Base-by-base conservation (phyloP, 805 yeast species). In the Komagataella pseudopastoris region DNA sequence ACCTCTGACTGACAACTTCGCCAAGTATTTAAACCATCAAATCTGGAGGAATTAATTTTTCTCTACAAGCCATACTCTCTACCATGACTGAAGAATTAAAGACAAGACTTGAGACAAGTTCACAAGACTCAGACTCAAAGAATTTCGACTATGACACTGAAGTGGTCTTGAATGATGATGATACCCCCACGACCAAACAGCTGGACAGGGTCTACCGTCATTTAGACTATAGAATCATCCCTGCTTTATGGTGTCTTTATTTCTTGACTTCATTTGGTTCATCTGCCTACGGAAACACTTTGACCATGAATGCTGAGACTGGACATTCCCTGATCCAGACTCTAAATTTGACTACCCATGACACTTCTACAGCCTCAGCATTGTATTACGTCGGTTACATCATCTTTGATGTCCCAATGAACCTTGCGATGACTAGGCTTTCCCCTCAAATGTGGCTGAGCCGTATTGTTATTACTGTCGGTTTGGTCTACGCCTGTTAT, bases 361-460 rank as follows among this genome's bases (percentile, higher is more conserved):
- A 85, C 55, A 74, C 76, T 0, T 78, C 90, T 2, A 77, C 83
- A 1, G 95, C 95, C 2, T 80, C 85, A 18, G 93, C 96, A 0
- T 71, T 88, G 46, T 83, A 84, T 69, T 86, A 79, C 59, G 95
- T 88, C 16, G 96, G 90, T 4, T 86, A 78, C 63, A 86, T 88
- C 56, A 69, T 88, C 46, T 88, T 88, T 61, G 96, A 88, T 64
- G 81, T 88, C 43, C 96, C 96, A 39, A 86, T 86, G 90, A 88
- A 88, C 65, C 71, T 88, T 58, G 68, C 79, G 50, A 86, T 88
- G 95, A 87, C 95, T n/a, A 71, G 73, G 51, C 75, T 86, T 6
- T 81, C 89, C 22, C 95, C 96, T 2, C 93, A 88, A 58, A 76
- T 84, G 1, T 88, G 96, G 96, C 68, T 88, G 55, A 72, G 87